Evolutionary conservation across 331 rosid species (phyloP).

Genomic region (Malus hybrid): DNA sequence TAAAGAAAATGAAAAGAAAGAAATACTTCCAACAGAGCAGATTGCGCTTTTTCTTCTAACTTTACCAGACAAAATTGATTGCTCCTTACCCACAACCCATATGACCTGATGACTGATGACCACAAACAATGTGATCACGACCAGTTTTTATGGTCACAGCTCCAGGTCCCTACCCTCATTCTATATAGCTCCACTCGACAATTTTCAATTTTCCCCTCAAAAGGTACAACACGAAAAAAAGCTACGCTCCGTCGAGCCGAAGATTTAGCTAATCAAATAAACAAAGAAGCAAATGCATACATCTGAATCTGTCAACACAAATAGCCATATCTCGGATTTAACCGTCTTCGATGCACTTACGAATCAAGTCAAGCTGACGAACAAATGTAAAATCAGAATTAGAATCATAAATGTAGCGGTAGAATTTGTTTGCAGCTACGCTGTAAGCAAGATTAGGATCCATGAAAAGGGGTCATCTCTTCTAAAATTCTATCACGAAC

Average conservation of each 20-base stretch:
- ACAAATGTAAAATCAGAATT: not conserved
- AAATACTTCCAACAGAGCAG: not conserved
- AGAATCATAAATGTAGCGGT: not conserved
- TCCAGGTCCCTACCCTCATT: not conserved
- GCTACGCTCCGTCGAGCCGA: not conserved
- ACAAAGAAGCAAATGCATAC: not conserved
- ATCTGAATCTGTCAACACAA: not conserved
- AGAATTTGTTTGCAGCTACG: not conserved
- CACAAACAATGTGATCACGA: not conserved
- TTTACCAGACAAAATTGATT: not conserved
- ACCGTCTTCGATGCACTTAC: not conserved
- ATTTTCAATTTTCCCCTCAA: not conserved
- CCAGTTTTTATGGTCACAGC: not conserved
- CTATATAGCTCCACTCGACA: not conserved
- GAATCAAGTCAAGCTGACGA: not conserved
- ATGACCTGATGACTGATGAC: not conserved
- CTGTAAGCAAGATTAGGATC: not conserved
- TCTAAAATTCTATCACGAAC: not conserved
- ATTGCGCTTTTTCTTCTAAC: not conserved
- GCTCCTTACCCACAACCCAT: not conserved
- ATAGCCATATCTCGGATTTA: not conserved
- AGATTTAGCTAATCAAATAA: not conserved
- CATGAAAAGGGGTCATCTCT: slow-evolving; percentile 17
- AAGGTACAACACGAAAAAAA: not conserved
- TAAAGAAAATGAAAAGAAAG: not conserved